These are phyloP conservation scores for Scutellaria baicalensis DNA, from an alignment of 257 asterid genomes.

Conservation along the genomic window DNA sequence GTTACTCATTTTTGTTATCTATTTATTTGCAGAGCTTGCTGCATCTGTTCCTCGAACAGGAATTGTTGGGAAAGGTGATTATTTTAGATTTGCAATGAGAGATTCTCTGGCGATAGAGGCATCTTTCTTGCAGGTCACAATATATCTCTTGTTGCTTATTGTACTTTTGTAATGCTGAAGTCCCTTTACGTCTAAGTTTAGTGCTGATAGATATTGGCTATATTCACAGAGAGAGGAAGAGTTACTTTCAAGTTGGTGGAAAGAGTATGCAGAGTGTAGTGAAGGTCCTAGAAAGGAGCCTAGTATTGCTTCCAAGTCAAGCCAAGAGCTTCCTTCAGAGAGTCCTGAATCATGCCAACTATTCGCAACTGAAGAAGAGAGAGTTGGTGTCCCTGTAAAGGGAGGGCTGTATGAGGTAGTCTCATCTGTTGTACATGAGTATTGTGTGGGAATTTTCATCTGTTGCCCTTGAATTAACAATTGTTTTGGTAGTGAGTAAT, in stretches of 20 bases:
- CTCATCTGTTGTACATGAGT: neutral
- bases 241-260: constrained; percentile 91
- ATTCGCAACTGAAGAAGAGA: constrained; percentile 63
- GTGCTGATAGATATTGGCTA: constrained; percentile 15
- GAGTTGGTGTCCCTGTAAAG: constrained; percentile 98
- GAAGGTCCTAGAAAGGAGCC: constrained; percentile 74
- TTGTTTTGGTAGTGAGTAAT: neutral
- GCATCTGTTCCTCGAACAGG: constrained; percentile 82
- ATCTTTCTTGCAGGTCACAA: constrained; percentile 79
- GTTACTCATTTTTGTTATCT: neutral
- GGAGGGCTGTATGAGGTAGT: constrained; percentile 95
- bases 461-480: neutral
- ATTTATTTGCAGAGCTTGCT: constrained; percentile 53
- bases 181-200: constrained; percentile 1
- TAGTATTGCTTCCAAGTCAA: constrained; percentile 24
- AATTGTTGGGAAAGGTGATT: constrained; percentile 85
- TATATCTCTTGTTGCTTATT: neutral
- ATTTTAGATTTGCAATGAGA: constrained; percentile 92
- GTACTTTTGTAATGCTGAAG: neutral
- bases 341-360: constrained; percentile 26
- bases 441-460: neutral
- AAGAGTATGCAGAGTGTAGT: constrained; percentile 94
- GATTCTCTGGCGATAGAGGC: constrained; percentile 99
- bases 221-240: constrained; percentile 79
- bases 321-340: constrained; percentile 29